A percentile compares a stretch with the other conserved stretches of the same genome.
These are phyloP conservation scores for Xylaria curta DNA, from an alignment of 495 filamentous ascomycete species.

Conservation along the genomic window DNA sequence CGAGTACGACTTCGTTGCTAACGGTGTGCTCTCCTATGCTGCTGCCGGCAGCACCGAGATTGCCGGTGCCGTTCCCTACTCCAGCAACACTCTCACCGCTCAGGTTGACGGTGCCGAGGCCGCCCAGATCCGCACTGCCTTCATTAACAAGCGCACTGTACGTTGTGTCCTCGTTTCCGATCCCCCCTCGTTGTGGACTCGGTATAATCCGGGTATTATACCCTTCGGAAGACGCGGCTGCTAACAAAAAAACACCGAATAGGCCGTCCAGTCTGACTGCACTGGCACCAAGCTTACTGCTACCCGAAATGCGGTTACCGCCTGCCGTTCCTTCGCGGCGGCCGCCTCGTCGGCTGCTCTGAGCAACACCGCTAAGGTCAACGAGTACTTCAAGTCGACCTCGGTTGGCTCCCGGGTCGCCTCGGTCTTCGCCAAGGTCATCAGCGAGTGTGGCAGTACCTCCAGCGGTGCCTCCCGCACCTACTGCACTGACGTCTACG, in stretches of 20 bases:
- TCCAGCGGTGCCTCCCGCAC: conserved; percentile 53
- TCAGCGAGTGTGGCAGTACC: conserved; percentile 54
- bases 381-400: conserved; percentile 66
- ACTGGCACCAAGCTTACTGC: conserved; percentile 48
- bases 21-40: conserved; percentile 59
- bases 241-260: conserved; percentile 9
- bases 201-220: not conserved
- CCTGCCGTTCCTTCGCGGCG: conserved; percentile 59
- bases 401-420: conserved; percentile 56
- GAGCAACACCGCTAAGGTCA: conserved; percentile 60
- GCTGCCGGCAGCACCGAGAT: conserved; percentile 54
- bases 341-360: conserved; percentile 58
- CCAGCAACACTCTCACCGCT: conserved; percentile 55
- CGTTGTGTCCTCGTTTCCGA: not conserved
- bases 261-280: conserved; percentile 55
- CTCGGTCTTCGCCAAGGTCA: conserved; percentile 57
- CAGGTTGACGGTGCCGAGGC: conserved; percentile 59
- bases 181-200: not conserved
- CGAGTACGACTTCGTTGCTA: conserved; percentile 53
- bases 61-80: conserved; percentile 51
- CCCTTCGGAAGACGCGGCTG: not conserved
- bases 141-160: conserved; percentile 57
- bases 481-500: conserved; percentile 61
- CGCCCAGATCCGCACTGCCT: conserved; percentile 52
- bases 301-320: conserved; percentile 54